Evolutionary conservation across 163 green algal species (phyloP), one percentile per base, ranked within the genome.

Genomic region (Picocystis sp.): DNA sequence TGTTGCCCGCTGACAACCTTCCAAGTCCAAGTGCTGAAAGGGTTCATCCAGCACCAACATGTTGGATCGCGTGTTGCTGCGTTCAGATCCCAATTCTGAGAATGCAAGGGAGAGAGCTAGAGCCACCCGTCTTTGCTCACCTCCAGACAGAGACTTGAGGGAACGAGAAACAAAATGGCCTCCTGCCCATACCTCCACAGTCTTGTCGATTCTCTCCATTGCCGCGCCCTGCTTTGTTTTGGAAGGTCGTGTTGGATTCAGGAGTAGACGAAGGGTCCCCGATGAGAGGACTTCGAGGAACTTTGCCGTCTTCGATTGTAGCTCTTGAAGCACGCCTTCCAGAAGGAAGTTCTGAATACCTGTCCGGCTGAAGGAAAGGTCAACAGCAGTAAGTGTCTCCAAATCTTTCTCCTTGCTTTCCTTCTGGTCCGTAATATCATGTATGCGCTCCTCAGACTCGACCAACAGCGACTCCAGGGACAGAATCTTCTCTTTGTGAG

Each of bases 31-130:
- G 21, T 53, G 45, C 46, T 64, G 55, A 35, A 69, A 44, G 23
- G 60, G 56, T 50, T 69, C 62, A 49, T 69, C 62, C 14, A 69
- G 33, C n/a, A 69, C 57, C 6, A 69, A 34, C n/a, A 64, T 17
- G 34, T 69, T 57, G 44, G 47, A 69, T 13, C 13, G n/a, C 12
- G 60, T 25, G 43, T 43, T 38, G 25, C 33, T 42, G 21, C 62
- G 62, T 24, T 33, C 21, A 24, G 44, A 50, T 9, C 44, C 44
- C 19, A 69, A 45, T 23, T 64, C 55, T 22, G 47, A 44, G 44
- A 60, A 60, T 6, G 47, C 62, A 13, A 69, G 57, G 5, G 62
- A 46, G 23, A 69, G 50, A 5, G 49, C 56, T 3, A 69, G 43
- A 29, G 55, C 62, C n/a, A 60, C 25, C n/a, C 56, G 50, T 2